Base-by-base conservation (phyloP, 202 grass and related monocot genomes). In the Zizania palustris region DNA sequence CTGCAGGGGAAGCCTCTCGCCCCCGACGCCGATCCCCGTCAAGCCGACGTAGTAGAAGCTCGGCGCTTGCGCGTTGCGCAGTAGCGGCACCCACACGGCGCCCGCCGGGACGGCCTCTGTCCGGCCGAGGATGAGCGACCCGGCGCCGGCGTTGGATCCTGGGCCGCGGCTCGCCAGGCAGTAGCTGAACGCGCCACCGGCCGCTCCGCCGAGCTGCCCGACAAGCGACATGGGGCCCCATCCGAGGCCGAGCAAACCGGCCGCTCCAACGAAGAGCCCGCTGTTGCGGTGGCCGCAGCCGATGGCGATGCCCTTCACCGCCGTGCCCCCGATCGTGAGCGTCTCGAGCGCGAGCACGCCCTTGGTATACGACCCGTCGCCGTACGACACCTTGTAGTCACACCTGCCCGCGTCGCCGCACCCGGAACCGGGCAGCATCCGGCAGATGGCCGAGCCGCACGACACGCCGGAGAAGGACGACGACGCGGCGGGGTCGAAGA, bases 31-130 rank as follows among this genome's bases (percentile, higher is more conserved):
- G 43, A 93, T 81, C 3, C 94, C 94, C 0, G 73, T 48, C 5
- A 97, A 48, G 21, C 85, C 73, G 11, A 98, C 91, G 81, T 98
- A 98, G 83, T 98, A 98, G 82, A 98, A 98, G 82, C 84, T 94
- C 22, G 95, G 86, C 11, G 85, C 77, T 2, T 84, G 82, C 3
- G 80, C 74, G 80, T 94, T 98, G 4, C 89, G 87, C 46, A 90
- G 54, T 4, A 94, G 91, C 1, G 84, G 91, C 10, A 98, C 95
- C 95, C 95, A 97, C 57, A 97, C 95, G 4, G 91, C 91, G 16
- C 95, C 91, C 49, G 81, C 83, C 1, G 91, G 95, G 15, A 94
- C 85, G 33, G 89, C 95, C 55, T 93, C 87, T 11, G 49, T 63
- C 37, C 95, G 80, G 12, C 95, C 95, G 6, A 98, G 60, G 2